A percentile compares a stretch with the other conserved stretches of the same genome.
Conservation (phyloP, 2,329 filamentous ascomycete genomes). For the Aspergillus latus region DNA sequence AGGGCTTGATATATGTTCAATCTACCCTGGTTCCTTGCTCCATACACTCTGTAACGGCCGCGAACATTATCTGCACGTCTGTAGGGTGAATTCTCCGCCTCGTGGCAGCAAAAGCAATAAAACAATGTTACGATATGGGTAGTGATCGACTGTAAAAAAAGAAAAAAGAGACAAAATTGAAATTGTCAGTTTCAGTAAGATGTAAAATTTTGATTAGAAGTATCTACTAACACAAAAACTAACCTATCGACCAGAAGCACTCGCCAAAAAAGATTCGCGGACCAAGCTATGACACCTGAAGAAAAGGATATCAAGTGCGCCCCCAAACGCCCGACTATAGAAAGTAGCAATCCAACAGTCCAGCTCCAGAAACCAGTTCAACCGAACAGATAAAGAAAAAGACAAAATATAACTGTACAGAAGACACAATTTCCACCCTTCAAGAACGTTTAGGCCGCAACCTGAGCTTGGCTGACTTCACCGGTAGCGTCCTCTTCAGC, state of each 20-base stretch:
- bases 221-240: constrained; percentile 11
- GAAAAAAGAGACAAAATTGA: background rate
- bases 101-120: background rate
- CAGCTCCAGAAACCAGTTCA: constrained; percentile 6
- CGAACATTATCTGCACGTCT: background rate
- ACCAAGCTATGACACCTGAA: constrained; percentile 13
- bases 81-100: background rate
- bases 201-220: constrained; percentile 3
- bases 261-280: constrained; percentile 12
- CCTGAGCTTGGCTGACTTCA: constrained; percentile 40
- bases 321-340: constrained; percentile 11
- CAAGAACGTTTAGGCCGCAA: constrained; percentile 18
- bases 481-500: constrained; percentile 66
- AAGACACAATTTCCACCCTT: background rate
- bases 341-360: constrained; percentile 5
- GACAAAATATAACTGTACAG: constrained; percentile 17
- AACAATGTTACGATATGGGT: background rate
- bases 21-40: no score
- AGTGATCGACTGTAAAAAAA: no score
- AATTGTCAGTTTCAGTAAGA: background rate
- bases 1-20: no score
- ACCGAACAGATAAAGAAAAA: background rate
- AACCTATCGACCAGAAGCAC: constrained; percentile 16
- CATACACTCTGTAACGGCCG: no score
- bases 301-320: constrained; percentile 2